Conservation (phyloP, 345 rosid species). For the Litchi chinensis region DNA sequence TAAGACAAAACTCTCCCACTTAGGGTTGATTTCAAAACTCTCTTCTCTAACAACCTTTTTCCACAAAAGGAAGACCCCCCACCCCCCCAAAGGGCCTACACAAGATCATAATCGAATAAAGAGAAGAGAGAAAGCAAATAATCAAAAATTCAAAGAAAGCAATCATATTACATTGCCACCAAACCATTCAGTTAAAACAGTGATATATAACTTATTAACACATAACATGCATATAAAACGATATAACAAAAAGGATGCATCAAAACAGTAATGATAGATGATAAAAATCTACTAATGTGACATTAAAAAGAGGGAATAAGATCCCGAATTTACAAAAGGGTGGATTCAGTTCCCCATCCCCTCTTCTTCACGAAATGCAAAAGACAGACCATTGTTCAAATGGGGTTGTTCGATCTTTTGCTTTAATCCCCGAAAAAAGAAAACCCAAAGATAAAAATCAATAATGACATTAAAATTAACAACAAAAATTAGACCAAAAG, state of each 20-base stretch:
- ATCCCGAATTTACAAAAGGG: slow-evolving; percentile 43
- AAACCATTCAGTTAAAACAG: neutral
- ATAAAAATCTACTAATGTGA: slow-evolving; percentile 14
- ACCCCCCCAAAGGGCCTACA: slow-evolving; percentile 34
- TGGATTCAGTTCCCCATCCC: slow-evolving; percentile 37
- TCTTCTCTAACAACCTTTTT: neutral
- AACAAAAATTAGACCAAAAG: neutral
- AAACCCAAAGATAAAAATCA: slow-evolving; percentile 5
- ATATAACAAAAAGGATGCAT: too few relatives aligned
- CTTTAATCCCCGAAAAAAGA: neutral
- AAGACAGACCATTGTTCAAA: slow-evolving; percentile 22
- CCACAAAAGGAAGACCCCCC: neutral
- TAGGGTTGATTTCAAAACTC: neutral
- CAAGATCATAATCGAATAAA: slow-evolving; percentile 23
- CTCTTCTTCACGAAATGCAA: slow-evolving; percentile 32
- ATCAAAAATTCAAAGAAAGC: too few relatives aligned
- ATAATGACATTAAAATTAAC: slow-evolving; percentile 15
- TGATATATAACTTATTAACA: neutral
- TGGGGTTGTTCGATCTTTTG: slow-evolving; percentile 22
- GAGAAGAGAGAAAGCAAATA: neutral
- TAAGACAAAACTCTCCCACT: too few relatives aligned
- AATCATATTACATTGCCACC: neutral
- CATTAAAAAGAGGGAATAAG: slow-evolving; percentile 30
- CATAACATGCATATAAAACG: neutral
- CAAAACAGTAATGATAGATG: neutral